Percentiles rank a stretch among this genome's conserved stretches.
Evolutionary conservation across 2,329 filamentous ascomycete genomes (phyloP).

Genomic region (Clathrospora elynae): DNA sequence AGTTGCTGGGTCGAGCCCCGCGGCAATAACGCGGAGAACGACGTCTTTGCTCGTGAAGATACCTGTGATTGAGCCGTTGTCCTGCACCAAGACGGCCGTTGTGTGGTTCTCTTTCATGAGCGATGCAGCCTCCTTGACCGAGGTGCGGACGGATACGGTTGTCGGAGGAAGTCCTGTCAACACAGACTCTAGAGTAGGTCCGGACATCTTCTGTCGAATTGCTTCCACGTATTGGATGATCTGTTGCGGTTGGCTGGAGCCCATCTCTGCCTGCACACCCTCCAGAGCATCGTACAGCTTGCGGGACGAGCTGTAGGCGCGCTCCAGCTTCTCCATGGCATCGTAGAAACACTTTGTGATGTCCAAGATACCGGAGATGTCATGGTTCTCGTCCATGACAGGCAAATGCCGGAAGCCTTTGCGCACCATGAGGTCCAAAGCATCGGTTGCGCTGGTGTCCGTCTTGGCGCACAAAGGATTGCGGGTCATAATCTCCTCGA

Average conservation of each 20-base stretch:
- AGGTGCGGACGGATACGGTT: slow-evolving; percentile 93
- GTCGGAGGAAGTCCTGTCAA: slow-evolving; percentile 89
- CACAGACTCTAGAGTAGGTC: slow-evolving; percentile 92
- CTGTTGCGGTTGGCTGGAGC: slow-evolving; percentile 94
- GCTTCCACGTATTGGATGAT: slow-evolving; percentile 99
- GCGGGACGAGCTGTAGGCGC: slow-evolving; percentile 95
- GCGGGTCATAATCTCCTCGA: slow-evolving; percentile 99
- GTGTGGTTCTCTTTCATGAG: slow-evolving; percentile 99
- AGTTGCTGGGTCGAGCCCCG: slow-evolving; percentile 87
- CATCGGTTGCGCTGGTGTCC: slow-evolving; percentile 97
- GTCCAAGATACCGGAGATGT: slow-evolving; percentile 96
- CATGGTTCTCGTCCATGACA: slow-evolving; percentile 99
- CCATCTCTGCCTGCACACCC: slow-evolving; percentile 95
- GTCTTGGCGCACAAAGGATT: slow-evolving; percentile 97
- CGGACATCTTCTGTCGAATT: slow-evolving; percentile 94
- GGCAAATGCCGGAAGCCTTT: slow-evolving; percentile 97
- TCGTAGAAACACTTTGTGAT: slow-evolving; percentile 99
- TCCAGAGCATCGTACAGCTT: slow-evolving; percentile 97
- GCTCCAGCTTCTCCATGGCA: slow-evolving; percentile 98
- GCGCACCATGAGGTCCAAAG: slow-evolving; percentile 94
- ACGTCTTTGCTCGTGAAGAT: slow-evolving; percentile 99
- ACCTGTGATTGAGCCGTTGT: slow-evolving; percentile 95
- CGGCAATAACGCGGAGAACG: slow-evolving; percentile 94
- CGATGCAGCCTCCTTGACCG: slow-evolving; percentile 91
- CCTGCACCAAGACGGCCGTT: slow-evolving; percentile 92